phyloP scores from a whole-genome alignment of 2,329 filamentous ascomycete genomes.

The Alternaria sp. region DNA sequence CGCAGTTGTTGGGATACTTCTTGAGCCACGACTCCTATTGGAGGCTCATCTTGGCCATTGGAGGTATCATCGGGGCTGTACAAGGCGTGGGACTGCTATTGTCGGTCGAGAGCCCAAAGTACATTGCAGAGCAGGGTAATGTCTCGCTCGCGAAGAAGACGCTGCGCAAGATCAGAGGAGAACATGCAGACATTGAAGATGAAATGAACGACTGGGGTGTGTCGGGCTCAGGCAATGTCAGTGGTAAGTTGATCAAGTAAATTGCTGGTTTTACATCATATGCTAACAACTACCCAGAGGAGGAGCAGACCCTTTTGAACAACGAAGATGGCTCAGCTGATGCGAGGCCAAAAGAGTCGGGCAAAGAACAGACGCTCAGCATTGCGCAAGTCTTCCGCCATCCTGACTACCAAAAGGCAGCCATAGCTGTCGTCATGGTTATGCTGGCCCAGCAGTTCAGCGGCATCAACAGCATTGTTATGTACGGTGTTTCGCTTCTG shows the following conservation, averaged over 20 bases:
- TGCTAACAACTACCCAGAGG: conserved; percentile 54
- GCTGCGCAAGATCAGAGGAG: conserved; percentile 80
- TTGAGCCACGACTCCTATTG: conserved; percentile 81
- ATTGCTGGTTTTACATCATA: neutral
- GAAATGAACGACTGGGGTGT: conserved; percentile 68
- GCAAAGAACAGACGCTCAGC: conserved; percentile 51
- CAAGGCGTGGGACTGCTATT: conserved; percentile 77
- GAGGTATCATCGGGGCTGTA: conserved; percentile 71
- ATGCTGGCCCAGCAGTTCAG: conserved; percentile 95
- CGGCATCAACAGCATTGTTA: conserved; percentile 94
- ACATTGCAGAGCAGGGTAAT: conserved; percentile 76
- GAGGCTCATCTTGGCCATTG: conserved; percentile 82
- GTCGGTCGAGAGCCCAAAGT: conserved; percentile 84
- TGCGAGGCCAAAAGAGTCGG: conserved; percentile 33
- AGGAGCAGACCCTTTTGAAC: conserved; percentile 75
- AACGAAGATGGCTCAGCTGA: conserved; percentile 46
- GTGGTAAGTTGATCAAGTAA: conserved; percentile 31
- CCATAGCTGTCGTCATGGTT: conserved; percentile 87
- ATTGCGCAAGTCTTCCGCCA: conserved; percentile 69
- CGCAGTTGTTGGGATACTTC: conserved; percentile 88
- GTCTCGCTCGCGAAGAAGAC: conserved; percentile 69
- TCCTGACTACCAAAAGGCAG: conserved; percentile 77
- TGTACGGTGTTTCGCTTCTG: conserved; percentile 95
- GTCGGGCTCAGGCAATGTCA: conserved; percentile 37
- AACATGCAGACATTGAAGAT: conserved; percentile 71